Evolutionary conservation across 352 stramenopile species (phyloP), one percentile per base, ranked within the genome.

Genomic region (Phytophthora nicotianae): DNA sequence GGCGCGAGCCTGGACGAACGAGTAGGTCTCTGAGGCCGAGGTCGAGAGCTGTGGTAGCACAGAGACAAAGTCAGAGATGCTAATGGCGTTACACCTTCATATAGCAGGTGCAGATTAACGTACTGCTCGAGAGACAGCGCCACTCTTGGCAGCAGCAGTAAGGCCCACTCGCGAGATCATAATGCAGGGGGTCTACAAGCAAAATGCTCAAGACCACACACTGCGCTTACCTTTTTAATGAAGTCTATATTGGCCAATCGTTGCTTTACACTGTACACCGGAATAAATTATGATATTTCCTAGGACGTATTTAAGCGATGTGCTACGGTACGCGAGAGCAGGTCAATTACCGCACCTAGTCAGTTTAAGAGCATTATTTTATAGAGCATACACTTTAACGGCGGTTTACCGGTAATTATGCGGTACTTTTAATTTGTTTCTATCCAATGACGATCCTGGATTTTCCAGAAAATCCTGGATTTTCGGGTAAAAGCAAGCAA

Each of bases 1-100:
- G 14, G 66, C 65, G 53, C 86, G 86, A 26, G 82, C 58, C 71
- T 91, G 77, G 3, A 93, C 83, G 57, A 87, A 95, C 53, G 72
- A 89, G 68, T 95, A 95, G 26, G 77, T 57, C 38, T 78, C 78
- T 17, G 82, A 46, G 48, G 58, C 20, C 10, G 75, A 59, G 17
- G 69, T 77, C 41, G 79, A 86, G 19, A 85, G 67, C 79, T 88
- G 60, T 16, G 19, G 1, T 16, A n/a, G 26, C 19, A 69, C 20
- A 14, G 41, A 38, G 29, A 50, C 2, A 63, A 54, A 23, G 20
- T 64, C 32, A 50, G 56, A 14, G 11, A 4, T 2, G 13, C 5
- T 32, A 14, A 16, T 4, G 8, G 2, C 0, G 21, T 16, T 23
- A 7, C 23, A 42, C 17, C 6, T 4, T 17, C 8, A 46, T 48